These are phyloP conservation scores for Alternaria postmessia DNA, from an alignment of 2,329 filamentous ascomycete genomes.

Conservation along the genomic window DNA sequence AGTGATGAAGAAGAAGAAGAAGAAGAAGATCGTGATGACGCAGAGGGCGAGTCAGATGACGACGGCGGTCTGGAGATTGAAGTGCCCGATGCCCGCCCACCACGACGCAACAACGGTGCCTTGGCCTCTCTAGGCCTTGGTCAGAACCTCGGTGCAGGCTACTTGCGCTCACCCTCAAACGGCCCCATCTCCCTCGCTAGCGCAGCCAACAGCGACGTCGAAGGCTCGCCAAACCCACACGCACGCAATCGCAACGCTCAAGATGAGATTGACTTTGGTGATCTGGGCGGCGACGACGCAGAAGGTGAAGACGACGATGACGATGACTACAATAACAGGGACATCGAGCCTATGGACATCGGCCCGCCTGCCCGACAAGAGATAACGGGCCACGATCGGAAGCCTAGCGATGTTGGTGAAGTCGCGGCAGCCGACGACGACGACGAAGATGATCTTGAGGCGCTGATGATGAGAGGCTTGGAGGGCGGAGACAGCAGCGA, in stretches of 20 bases:
- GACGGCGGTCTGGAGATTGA: conserved; percentile 44
- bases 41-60: conserved; percentile 36
- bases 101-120: conserved; percentile 25
- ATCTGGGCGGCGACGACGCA: conserved; percentile 37
- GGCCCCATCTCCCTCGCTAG: conserved; percentile 56
- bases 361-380: conserved; percentile 39
- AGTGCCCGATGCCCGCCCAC: conserved; percentile 37
- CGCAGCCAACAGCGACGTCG: conserved; percentile 50
- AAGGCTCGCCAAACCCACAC: conserved; percentile 39
- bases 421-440: conserved; percentile 35
- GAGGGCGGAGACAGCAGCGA: conserved; percentile 50
- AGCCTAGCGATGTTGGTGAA: conserved; percentile 17
- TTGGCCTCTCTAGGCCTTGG: conserved; percentile 39
- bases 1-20: conserved; percentile 16
- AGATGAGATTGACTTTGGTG: conserved; percentile 50
- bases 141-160: conserved; percentile 35
- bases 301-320: conserved; percentile 43
- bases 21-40: conserved; percentile 25
- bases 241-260: conserved; percentile 19
- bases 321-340: conserved; percentile 37
- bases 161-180: conserved; percentile 38
- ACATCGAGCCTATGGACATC: conserved; percentile 46
- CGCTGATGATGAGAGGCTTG: conserved; percentile 55
- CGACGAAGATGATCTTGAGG: conserved; percentile 54
- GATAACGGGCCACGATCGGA: conserved; percentile 17